A percentile compares a stretch with the other conserved stretches of the same genome.
Conservation (phyloP, 2,329 filamentous ascomycete species). For the Ploettnerulaceae sp. region DNA sequence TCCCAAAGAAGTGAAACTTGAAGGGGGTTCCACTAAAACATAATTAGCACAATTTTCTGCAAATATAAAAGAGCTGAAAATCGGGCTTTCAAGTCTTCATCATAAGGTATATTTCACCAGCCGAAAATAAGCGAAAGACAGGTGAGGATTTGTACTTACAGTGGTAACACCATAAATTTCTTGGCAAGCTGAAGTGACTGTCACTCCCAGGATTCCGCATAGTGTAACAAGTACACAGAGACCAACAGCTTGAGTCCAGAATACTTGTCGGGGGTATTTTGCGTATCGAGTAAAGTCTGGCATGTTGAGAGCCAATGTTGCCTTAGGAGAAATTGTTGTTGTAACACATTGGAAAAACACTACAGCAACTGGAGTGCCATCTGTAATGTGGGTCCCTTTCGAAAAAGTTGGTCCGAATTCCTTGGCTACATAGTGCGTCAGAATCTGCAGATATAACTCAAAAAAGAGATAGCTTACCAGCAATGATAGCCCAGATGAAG, state of each 20-base stretch:
- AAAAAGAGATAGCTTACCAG: constrained; percentile 12
- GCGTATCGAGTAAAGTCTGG: constrained; percentile 32
- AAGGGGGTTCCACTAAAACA: constrained; percentile 33
- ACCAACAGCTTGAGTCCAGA: constrained; percentile 25
- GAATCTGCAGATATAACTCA: neutral
- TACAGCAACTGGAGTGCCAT: constrained; percentile 18
- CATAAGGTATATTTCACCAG: too few species aligned
- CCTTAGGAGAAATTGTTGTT: constrained; percentile 22
- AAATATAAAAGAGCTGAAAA: too few species aligned
- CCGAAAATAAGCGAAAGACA: too few species aligned
- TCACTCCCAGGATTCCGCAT: constrained; percentile 26
- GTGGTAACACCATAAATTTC: constrained; percentile 28
- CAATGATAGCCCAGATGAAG: constrained; percentile 26
- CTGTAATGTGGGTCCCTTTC: constrained; percentile 19
- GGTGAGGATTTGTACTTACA: too few species aligned
- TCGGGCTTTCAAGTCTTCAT: too few species aligned
- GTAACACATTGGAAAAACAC: constrained; percentile 25
- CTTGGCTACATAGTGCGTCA: constrained; percentile 14
- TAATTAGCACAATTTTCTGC: too few species aligned
- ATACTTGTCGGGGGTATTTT: constrained; percentile 22
- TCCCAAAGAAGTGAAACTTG: constrained; percentile 25
- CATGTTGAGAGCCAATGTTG: constrained; percentile 32
- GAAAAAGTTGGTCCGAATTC: constrained; percentile 25
- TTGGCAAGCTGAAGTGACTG: constrained; percentile 26
- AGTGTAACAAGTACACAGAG: constrained; percentile 26